Evolutionary conservation across 2,329 filamentous ascomycete species (phyloP), one percentile per base, ranked within the genome.

Genomic region (Madurella fahalii): DNA sequence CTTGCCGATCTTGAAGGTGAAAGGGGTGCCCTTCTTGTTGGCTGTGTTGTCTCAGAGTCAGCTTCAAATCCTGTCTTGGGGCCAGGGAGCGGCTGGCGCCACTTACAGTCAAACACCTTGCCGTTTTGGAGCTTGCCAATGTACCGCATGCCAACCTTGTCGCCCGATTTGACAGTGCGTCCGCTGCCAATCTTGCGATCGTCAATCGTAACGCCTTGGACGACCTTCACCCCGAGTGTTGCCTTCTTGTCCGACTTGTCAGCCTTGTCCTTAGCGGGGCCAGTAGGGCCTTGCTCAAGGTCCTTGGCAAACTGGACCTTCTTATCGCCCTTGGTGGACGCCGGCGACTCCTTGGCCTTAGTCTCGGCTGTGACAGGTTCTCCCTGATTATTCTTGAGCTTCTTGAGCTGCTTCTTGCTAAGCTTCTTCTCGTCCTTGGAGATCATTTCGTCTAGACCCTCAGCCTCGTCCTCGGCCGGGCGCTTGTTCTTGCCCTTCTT

Each of bases 301-400:
- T 97, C 92, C 83, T 97, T 96, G 69, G 94, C 93, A 72, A 99
- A 99, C 74, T 96, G 90, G 58, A 99, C 94, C 80, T 96, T 97
- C 84, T 96, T 96, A 73, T 89, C 87, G 54, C 79, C 77, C 79
- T 84, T 84, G 58, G 69, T 63, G 12, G 71, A 59, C 4, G 61
- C 60, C 9, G 63, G 53, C 41, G 67, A 60, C 20, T 74, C 72
- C 63, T 78, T 77, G 58, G 72, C 76, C 71, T 85, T 84, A 63
- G 81, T 75, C 63, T 86, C 82, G 43, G 77, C 75, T 49, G 80
- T 74, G 57, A 87, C 83, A 56, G 94, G 86, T 70, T 96, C 88
- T 63, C 93, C 94, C 71, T 95, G 90, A 81, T 97, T 97, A 82
- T 96, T 96, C 85, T 95, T 95, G 62, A 93, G 82, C 82, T 96